Conservation (phyloP, 1,284 basidiomycete species). For the Puccinia brachypodii region DNA sequence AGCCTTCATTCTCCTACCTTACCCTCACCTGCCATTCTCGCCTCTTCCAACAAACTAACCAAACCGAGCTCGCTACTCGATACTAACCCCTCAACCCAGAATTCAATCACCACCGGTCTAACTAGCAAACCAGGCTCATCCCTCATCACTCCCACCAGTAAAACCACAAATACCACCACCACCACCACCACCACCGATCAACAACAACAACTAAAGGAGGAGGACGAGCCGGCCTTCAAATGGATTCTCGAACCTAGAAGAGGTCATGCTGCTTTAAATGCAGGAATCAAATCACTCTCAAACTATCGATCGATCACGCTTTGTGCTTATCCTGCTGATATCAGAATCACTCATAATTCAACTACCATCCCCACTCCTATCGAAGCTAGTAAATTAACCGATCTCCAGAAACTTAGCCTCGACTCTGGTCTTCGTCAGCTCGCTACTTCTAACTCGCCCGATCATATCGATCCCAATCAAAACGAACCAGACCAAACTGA, state of each 20-base stretch:
- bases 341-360: constrained; percentile 60
- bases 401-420: constrained; percentile 66
- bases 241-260: constrained; percentile 81
- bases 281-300: constrained; percentile 81
- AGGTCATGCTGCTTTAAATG: constrained; percentile 93
- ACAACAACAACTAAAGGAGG: neutral
- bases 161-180: neutral
- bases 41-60: neutral
- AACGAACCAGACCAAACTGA: constrained; percentile 65
- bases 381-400: constrained; percentile 53
- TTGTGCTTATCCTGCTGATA: constrained; percentile 90
- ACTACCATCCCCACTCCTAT: constrained; percentile 27
- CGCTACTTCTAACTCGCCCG: neutral
- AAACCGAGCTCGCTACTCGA: constrained; percentile 8
- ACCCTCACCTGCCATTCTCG: neutral
- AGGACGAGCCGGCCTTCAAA: constrained; percentile 49
- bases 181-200: neutral
- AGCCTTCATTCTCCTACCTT: constrained; percentile 36
- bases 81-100: neutral
- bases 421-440: constrained; percentile 56
- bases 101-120: neutral
- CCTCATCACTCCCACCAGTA: neutral
- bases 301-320: constrained; percentile 83
- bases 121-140: neutral
- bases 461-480: too few species aligned